Percentiles rank a stretch among this genome's conserved stretches.
Conservation (phyloP, 331 rosid genomes). For the Quercus tomentella region DNA sequence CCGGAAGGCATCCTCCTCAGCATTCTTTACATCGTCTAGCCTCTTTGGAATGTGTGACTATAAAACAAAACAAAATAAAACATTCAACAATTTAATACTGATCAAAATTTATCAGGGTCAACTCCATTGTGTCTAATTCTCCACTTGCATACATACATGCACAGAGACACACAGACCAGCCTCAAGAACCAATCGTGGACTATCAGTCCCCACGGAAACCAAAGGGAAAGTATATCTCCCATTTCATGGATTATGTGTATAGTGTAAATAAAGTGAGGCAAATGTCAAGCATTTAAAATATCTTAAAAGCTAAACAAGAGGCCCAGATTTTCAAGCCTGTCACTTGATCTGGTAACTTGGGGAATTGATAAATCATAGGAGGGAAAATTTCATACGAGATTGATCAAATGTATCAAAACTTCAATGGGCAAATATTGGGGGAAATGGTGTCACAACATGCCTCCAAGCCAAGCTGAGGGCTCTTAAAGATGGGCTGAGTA, state of each 20-base stretch:
- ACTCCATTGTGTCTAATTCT: neutral
- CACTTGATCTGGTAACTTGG: too few species aligned
- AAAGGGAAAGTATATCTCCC: neutral
- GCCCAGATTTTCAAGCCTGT: too few species aligned
- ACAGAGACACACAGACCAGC: neutral
- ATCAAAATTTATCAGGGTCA: neutral
- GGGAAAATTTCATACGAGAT: neutral
- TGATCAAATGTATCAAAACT: neutral
- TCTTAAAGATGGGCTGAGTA: too few species aligned
- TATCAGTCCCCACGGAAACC: neutral
- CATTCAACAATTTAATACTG: neutral
- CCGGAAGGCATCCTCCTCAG: slow-evolving; percentile 67
- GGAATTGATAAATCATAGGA: too few species aligned
- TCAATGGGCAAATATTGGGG: neutral
- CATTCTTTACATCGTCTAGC: slow-evolving; percentile 68
- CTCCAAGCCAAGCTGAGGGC: too few species aligned
- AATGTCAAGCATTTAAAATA: too few species aligned
- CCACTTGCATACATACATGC: neutral
- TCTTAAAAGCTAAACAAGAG: too few species aligned
- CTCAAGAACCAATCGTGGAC: neutral
- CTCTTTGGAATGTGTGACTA: slow-evolving; percentile 83
- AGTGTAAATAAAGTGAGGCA: neutral
- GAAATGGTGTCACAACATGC: too few species aligned
- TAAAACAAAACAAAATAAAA: slow-evolving; percentile 1
- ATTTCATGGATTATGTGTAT: neutral